These are phyloP conservation scores for Sarocladiaceae sp. DNA, from an alignment of 2,329 filamentous ascomycete genomes.

Conservation along the genomic window DNA sequence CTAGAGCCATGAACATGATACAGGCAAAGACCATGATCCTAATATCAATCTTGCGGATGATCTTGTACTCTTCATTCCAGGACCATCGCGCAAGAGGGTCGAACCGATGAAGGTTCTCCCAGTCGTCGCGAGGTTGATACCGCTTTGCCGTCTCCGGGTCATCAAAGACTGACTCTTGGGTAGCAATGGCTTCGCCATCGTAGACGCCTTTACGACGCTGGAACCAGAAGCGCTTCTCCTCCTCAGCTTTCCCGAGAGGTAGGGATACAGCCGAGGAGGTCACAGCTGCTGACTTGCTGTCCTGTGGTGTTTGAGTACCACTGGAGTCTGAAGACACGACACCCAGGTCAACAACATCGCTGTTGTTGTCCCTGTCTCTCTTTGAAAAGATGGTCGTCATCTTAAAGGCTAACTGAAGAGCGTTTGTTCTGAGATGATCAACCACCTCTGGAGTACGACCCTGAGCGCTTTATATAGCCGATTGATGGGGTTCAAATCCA, in stretches of 20 bases:
- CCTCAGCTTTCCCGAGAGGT: neutral
- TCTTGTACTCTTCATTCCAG: slow-evolving; percentile 26
- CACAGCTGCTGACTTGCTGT: neutral
- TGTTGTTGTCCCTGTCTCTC: neutral
- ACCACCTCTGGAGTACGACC: too few species aligned
- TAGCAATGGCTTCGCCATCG: slow-evolving; percentile 21
- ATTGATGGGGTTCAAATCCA: too few species aligned
- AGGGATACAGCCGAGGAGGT: neutral
- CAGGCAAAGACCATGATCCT: slow-evolving; percentile 45
- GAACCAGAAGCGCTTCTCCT: slow-evolving; percentile 28
- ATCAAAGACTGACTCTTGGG: slow-evolving; percentile 40
- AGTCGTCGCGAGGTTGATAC: slow-evolving; percentile 23
- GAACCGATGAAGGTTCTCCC: slow-evolving; percentile 33
- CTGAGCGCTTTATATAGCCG: too few species aligned
- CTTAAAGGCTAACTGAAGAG: neutral
- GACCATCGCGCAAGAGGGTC: slow-evolving; percentile 32
- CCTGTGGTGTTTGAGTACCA: neutral
- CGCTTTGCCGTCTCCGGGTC: slow-evolving; percentile 35
- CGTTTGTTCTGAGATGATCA: neutral
- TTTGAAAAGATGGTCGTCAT: neutral
- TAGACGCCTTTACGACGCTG: slow-evolving; percentile 18
- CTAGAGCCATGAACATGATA: slow-evolving; percentile 36
- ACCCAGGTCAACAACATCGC: neutral
- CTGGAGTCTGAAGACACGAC: neutral
- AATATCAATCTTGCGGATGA: slow-evolving; percentile 41